Evolutionary conservation across 1,284 basidiomycete species (phyloP).

Genomic region (Fomitopsis pinicola): DNA sequence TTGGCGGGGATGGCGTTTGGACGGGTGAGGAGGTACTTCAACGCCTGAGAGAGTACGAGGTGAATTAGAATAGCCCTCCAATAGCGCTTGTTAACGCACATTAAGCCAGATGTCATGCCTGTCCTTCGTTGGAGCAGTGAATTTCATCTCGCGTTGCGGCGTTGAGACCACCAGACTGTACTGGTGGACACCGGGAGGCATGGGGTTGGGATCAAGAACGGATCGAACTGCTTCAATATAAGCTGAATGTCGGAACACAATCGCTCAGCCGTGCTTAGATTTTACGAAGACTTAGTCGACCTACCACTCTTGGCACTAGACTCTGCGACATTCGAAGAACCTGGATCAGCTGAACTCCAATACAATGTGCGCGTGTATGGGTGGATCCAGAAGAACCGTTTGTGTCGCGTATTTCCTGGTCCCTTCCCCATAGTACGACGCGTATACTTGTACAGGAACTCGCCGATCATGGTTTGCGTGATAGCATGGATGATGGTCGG

Average conservation of each 20-base stretch:
- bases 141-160: constrained; percentile 93
- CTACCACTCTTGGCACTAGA: constrained; percentile 94
- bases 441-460: constrained; percentile 98
- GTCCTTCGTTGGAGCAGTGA: constrained; percentile 92
- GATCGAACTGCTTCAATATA: constrained; percentile 91
- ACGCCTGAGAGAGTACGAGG: constrained; percentile 49
- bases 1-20: constrained; percentile 44
- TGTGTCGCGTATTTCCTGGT: constrained; percentile 87
- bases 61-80: background rate
- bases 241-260: constrained; percentile 46
- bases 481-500: constrained; percentile 91
- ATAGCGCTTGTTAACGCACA: constrained; percentile 37
- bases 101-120: constrained; percentile 96
- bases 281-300: constrained; percentile 31
- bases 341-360: constrained; percentile 95
- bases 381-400: constrained; percentile 99
- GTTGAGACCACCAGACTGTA: constrained; percentile 94
- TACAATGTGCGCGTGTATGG: constrained; percentile 98
- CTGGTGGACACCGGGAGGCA: constrained; percentile 89
- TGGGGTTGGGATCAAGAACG: constrained; percentile 88
- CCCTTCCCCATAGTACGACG: constrained; percentile 89
- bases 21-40: constrained; percentile 79
- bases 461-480: constrained; percentile 99
- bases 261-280: constrained; percentile 3
- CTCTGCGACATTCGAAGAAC: constrained; percentile 81